Percentiles rank a stretch among this genome's conserved stretches.
Conservation (phyloP, 208 protist genomes). For the Crithidia acanthocephali region DNA sequence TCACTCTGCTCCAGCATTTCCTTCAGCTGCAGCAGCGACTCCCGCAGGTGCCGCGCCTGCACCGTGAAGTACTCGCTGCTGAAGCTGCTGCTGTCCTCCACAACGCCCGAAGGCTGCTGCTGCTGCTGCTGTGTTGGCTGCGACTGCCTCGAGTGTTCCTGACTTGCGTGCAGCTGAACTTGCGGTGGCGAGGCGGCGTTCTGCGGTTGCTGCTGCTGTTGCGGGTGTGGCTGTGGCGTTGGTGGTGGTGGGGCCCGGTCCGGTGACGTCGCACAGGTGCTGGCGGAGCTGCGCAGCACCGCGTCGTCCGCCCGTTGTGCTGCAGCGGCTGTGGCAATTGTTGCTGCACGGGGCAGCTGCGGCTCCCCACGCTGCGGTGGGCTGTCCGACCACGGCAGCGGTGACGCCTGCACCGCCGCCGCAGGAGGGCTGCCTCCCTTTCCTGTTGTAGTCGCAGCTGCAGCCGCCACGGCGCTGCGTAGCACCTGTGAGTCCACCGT, state of each 20-base stretch:
- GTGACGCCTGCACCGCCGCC: too few relatives aligned
- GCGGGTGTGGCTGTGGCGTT: neutral
- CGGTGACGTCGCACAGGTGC: neutral
- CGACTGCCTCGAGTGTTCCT: neutral
- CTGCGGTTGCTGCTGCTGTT: neutral
- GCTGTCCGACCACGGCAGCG: constrained; percentile 22
- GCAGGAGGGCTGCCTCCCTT: neutral
- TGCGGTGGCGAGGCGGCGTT: neutral
- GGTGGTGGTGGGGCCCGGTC: neutral
- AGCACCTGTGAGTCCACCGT: constrained; percentile 38
- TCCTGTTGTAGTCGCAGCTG: neutral
- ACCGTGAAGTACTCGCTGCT: constrained; percentile 24
- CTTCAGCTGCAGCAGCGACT: constrained; percentile 52
- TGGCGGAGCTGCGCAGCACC: constrained; percentile 19
- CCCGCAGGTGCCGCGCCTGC: constrained; percentile 44
- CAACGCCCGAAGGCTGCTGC: neutral
- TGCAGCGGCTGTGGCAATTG: neutral
- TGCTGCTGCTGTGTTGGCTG: neutral
- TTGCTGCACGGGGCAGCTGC: neutral
- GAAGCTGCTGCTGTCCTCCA: neutral
- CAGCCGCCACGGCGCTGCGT: constrained; percentile 9
- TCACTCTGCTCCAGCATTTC: constrained; percentile 44
- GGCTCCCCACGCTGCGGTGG: constrained; percentile 21
- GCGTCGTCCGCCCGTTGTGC: constrained; percentile 19
- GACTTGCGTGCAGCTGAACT: neutral